These are phyloP conservation scores for Cucurbita pepo DNA, from an alignment of 306 rosid genomes.

Conservation along the genomic window DNA sequence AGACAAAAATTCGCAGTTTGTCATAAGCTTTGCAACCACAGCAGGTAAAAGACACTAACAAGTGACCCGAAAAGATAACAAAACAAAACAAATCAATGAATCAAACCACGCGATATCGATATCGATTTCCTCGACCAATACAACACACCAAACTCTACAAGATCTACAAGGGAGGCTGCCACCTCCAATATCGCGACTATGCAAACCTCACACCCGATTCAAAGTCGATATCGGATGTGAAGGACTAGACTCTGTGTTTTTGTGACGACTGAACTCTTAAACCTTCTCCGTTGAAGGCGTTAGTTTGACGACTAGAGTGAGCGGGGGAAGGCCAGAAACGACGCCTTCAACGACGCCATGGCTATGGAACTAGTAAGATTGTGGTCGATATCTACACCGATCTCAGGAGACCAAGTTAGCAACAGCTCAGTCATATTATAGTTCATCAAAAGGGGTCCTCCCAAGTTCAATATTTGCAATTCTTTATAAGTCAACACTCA, in stretches of 20 bases:
- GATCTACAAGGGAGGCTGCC: conserved; percentile 8
- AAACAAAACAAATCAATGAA: conserved; percentile 15
- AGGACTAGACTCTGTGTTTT: conserved; percentile 3
- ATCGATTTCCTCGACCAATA: conserved; percentile 31
- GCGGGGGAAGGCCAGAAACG: background rate
- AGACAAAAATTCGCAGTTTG: background rate
- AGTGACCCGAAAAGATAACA: background rate
- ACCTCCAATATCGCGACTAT: background rate
- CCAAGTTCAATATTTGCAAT: background rate
- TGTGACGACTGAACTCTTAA: conserved; percentile 19
- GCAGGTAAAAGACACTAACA: background rate
- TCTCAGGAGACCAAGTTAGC: conserved; percentile 16
- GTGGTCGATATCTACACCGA: conserved; percentile 15
- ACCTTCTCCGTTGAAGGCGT: conserved; percentile 14
- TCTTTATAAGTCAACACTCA: conserved; percentile 6
- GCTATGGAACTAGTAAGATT: background rate
- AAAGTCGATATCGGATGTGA: background rate
- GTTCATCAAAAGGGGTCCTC: conserved; percentile 3
- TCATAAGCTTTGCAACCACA: conserved; percentile 7
- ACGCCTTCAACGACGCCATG: background rate
- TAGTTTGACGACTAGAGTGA: conserved; percentile 1
- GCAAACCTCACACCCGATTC: background rate
- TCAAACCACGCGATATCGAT: conserved; percentile 22
- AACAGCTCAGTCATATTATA: conserved; percentile 15
- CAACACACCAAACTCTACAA: conserved; percentile 33